phyloP scores from a whole-genome alignment of 495 filamentous ascomycete species.

The Bathelium albidoporum region DNA sequence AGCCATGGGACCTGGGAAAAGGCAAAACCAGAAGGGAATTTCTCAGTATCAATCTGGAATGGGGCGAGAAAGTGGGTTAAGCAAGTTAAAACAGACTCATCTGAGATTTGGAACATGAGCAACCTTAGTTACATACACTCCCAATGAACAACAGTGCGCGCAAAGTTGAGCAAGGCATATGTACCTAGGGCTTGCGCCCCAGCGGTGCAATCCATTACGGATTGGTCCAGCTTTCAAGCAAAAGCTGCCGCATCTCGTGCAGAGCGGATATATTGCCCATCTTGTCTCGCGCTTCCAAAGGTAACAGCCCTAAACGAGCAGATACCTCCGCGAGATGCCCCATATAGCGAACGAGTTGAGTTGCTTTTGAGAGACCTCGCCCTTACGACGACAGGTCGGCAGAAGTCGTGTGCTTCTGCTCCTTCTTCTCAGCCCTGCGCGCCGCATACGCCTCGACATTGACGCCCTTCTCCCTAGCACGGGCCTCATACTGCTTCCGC shows the following conservation, averaged over 20 bases:
- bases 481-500: slow-evolving; percentile 6
- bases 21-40: too few species aligned
- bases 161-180: neutral
- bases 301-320: neutral
- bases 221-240: neutral
- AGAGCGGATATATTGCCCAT: neutral
- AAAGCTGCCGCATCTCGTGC: slow-evolving; percentile 1
- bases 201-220: neutral
- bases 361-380: neutral
- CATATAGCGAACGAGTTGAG: neutral
- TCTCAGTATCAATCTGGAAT: too few species aligned
- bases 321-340: too few species aligned
- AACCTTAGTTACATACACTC: too few species aligned
- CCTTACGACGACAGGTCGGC: neutral
- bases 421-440: neutral
- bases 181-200: neutral
- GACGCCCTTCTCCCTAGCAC: slow-evolving; percentile 16
- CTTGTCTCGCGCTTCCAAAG: neutral
- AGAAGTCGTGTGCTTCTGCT: neutral
- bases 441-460: slow-evolving; percentile 11
- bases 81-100: too few species aligned
- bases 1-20: too few species aligned
- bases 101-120: too few species aligned
- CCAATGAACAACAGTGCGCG: too few species aligned
- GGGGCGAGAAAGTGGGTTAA: too few species aligned